phyloP scores from a whole-genome alignment of 768 basidiomycete species.

The Boletus reticuloceps region DNA sequence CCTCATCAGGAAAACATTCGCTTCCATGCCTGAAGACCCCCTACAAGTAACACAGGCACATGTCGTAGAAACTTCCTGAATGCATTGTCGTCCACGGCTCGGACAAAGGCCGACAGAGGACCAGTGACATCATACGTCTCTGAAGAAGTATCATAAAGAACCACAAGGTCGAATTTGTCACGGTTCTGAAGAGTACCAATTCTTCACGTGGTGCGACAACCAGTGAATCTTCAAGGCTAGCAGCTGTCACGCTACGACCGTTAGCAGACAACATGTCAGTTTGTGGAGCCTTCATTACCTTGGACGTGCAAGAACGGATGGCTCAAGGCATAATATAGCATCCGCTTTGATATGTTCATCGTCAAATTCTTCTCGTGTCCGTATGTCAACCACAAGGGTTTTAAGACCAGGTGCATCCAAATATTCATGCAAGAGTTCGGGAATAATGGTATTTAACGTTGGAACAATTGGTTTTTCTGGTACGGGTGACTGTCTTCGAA shows the following conservation, averaged over 20 bases:
- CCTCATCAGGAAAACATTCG: slow-evolving; percentile 47
- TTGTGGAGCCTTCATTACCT: slow-evolving; percentile 45
- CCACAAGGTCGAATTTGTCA: slow-evolving; percentile 85
- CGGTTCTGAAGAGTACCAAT: slow-evolving; percentile 70
- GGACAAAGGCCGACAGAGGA: slow-evolving; percentile 57
- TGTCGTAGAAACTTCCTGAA: slow-evolving; percentile 70
- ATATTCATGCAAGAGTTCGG: slow-evolving; percentile 59
- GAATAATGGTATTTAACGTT: slow-evolving; percentile 54
- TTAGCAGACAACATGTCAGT: slow-evolving; percentile 7
- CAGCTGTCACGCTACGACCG: slow-evolving; percentile 55
- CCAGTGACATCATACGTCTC: slow-evolving; percentile 49
- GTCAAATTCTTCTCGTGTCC: slow-evolving; percentile 77
- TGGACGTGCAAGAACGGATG: slow-evolving; percentile 64
- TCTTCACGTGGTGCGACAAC: slow-evolving; percentile 69
- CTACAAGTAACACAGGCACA: slow-evolving; percentile 79
- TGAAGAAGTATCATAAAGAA: slow-evolving; percentile 74
- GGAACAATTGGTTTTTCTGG: slow-evolving; percentile 49
- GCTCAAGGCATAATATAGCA: slow-evolving; percentile 83
- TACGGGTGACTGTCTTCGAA: slow-evolving; percentile 28
- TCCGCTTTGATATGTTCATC: slow-evolving; percentile 65
- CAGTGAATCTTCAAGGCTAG: slow-evolving; percentile 72
- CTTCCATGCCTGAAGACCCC: slow-evolving; percentile 84
- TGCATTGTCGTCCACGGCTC: slow-evolving; percentile 70
- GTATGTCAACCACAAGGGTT: slow-evolving; percentile 78
- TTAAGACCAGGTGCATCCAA: slow-evolving; percentile 47